A percentile compares a stretch with the other conserved stretches of the same genome.
Evolutionary conservation across 352 stramenopile genomes (phyloP).

Genomic region (Phytophthora sansomeana): DNA sequence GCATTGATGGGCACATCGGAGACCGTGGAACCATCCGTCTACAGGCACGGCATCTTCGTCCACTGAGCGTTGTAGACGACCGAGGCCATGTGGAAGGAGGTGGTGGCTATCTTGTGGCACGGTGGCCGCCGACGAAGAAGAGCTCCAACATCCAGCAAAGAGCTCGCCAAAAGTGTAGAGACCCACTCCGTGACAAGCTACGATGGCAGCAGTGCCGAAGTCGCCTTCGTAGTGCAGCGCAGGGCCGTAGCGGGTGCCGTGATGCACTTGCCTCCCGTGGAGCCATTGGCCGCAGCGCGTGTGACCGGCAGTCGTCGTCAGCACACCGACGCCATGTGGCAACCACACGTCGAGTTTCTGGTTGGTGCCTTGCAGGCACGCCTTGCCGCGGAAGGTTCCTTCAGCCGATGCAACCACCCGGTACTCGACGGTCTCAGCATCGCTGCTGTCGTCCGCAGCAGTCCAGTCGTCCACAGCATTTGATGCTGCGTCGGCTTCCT

Average conservation of each 20-base stretch:
- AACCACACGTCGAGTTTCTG: constrained; percentile 9
- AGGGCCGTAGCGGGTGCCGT: constrained; percentile 49
- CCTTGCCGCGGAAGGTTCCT: constrained; percentile 35
- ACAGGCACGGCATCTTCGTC: constrained; percentile 9
- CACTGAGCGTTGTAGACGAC: constrained; percentile 33
- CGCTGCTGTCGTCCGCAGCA: neutral
- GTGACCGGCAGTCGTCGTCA: constrained; percentile 38
- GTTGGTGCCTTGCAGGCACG: constrained; percentile 1
- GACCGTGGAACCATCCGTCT: constrained; percentile 62
- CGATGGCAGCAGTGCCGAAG: neutral
- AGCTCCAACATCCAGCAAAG: constrained; percentile 52
- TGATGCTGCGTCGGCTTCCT: constrained; percentile 1
- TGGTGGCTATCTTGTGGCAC: neutral
- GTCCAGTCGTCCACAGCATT: neutral
- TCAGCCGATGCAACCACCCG: constrained; percentile 14
- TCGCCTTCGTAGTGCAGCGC: constrained; percentile 59
- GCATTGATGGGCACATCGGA: constrained; percentile 41
- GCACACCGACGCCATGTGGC: constrained; percentile 56
- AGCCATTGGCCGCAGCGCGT: constrained; percentile 49
- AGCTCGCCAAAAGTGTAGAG: constrained; percentile 50
- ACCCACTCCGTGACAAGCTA: constrained; percentile 44
- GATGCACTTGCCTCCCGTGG: constrained; percentile 40
- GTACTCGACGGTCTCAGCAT: constrained; percentile 19
- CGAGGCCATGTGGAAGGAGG: constrained; percentile 48
- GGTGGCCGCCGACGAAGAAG: neutral